Evolutionary conservation across 148 eudicot genomes (phyloP).

Genomic region (Polygonum aviculare): DNA sequence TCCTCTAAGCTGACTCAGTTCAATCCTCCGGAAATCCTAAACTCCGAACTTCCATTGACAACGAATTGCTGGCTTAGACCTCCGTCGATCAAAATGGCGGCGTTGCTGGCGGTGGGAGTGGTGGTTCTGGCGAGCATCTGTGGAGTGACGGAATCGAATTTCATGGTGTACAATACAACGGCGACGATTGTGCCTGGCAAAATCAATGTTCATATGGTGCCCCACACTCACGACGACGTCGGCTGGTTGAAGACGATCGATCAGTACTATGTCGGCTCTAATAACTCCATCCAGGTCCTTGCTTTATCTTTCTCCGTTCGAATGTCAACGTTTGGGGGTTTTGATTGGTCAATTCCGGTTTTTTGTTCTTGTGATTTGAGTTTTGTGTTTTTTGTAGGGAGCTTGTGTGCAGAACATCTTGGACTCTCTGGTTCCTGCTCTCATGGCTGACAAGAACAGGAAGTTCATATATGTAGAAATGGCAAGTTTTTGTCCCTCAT

Average conservation of each 20-base stretch:
- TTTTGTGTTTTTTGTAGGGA: conserved; percentile 45
- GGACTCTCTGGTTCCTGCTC: conserved; percentile 65
- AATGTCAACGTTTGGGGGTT: neutral
- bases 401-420: conserved; percentile 77
- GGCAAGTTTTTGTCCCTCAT: conserved; percentile 30
- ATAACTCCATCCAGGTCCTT: conserved; percentile 66
- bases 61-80: neutral
- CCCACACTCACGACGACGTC: conserved; percentile 93
- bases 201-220: conserved; percentile 88
- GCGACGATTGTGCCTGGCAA: conserved; percentile 43
- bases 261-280: conserved; percentile 89
- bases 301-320: neutral
- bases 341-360: neutral
- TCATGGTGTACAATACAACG: conserved; percentile 52
- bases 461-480: conserved; percentile 79
- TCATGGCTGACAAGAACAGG: conserved; percentile 63
- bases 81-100: neutral
- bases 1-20: neutral
- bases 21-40: neutral
- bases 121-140: conserved; percentile 11
- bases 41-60: neutral
- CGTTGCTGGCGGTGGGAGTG: neutral
- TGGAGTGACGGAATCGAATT: conserved; percentile 37
- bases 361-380: neutral
- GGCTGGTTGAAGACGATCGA: conserved; percentile 98